These are phyloP conservation scores for Cornus florida DNA, from an alignment of 148 eudicot species.

Conservation along the genomic window DNA sequence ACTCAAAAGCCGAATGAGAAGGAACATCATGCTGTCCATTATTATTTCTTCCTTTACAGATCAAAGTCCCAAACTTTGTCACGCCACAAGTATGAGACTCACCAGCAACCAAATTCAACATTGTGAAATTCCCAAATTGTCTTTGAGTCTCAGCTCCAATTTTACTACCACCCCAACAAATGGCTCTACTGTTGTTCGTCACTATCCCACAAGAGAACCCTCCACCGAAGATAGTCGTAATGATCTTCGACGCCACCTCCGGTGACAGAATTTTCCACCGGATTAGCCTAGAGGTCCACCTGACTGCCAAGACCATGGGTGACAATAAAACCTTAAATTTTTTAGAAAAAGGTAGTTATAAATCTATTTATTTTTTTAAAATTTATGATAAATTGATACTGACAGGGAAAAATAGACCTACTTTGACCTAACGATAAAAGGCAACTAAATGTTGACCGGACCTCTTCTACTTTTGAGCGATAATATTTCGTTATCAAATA, in stretches of 20 bases:
- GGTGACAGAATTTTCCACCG: constrained; percentile 37
- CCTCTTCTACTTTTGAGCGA: too few species aligned
- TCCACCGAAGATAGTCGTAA: constrained; percentile 41
- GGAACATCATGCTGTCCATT: constrained; percentile 45
- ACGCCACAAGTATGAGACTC: constrained; percentile 61
- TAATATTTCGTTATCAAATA: too few species aligned
- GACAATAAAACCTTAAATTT: too few species aligned
- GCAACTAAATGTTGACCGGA: too few species aligned
- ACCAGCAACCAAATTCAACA: constrained; percentile 55
- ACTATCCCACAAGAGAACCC: constrained; percentile 57
- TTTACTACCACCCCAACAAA: constrained; percentile 54
- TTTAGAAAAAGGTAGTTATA: too few species aligned
- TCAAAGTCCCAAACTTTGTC: constrained; percentile 32
- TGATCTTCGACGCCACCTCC: constrained; percentile 20
- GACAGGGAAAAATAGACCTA: too few species aligned
- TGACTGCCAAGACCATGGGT: too few species aligned
- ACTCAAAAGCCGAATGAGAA: constrained; percentile 24
- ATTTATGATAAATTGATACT: too few species aligned
- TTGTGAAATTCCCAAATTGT: constrained; percentile 38
- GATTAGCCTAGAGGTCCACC: too few species aligned
- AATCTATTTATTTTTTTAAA: too few species aligned
- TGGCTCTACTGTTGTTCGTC: constrained; percentile 27
- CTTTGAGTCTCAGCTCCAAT: constrained; percentile 44
- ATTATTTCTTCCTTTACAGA: constrained; percentile 56
- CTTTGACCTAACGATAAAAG: too few species aligned